phyloP scores from a whole-genome alignment of 176 grass and related monocot species.

The Cenchrus fungigraminus region DNA sequence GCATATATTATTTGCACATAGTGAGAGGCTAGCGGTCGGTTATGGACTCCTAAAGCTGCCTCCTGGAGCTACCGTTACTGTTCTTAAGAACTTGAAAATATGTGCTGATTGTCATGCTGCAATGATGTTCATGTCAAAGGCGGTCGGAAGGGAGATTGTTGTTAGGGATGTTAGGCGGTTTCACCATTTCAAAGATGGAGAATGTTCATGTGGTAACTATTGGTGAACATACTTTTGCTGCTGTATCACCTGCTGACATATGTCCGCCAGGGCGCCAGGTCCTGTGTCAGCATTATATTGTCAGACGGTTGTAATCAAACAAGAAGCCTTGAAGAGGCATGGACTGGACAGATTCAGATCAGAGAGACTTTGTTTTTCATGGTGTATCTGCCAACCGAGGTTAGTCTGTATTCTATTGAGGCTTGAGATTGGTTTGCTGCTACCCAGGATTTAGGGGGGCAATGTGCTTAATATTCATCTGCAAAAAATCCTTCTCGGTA shows the following conservation, averaged over 20 bases:
- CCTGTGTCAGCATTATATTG: conserved; percentile 15
- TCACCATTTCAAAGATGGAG: conserved; percentile 92
- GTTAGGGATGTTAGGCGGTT: conserved; percentile 87
- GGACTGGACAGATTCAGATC: background rate
- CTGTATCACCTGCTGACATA: conserved; percentile 3
- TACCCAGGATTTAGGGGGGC: background rate
- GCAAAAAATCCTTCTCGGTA: background rate
- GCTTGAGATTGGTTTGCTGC: background rate
- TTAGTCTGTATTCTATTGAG: background rate
- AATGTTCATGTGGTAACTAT: conserved; percentile 91
- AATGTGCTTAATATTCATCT: background rate
- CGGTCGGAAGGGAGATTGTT: conserved; percentile 74
- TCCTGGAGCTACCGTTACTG: conserved; percentile 68
- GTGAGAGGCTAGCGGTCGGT: conserved; percentile 84
- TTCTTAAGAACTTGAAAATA: conserved; percentile 96
- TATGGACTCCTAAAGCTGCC: conserved; percentile 86
- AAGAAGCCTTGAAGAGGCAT: conserved; percentile 10
- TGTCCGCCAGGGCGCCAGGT: background rate
- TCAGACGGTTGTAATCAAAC: background rate
- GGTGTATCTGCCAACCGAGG: background rate
- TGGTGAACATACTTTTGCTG: conserved; percentile 55
- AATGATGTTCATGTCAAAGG: conserved; percentile 84
- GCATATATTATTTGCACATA: conserved; percentile 74
- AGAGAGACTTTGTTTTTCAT: background rate
- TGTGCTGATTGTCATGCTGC: conserved; percentile 90